Evolutionary conservation across 352 stramenopile genomes (phyloP), one percentile per base, ranked within the genome.

Genomic region (Phytophthora chlamydospora): DNA sequence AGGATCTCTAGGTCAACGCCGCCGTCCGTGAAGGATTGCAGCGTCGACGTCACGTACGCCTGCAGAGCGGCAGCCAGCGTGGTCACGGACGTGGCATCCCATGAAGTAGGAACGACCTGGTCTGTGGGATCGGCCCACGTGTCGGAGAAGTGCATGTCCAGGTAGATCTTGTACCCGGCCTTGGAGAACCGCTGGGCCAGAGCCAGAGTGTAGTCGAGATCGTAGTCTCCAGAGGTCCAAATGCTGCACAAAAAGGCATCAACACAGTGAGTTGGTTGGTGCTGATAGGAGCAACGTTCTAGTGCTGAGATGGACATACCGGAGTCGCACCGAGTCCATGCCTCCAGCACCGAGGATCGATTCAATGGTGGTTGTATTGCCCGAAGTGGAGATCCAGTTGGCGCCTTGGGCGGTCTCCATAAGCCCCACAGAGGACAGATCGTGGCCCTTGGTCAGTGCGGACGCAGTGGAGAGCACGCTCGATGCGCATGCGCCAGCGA

Each of bases 131-230:
- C 62, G 7, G 62, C 67, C 67, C 67, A 75, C 2, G 57, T 75
- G 32, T 72, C 62, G 4, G 67, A 75, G 62, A 75, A 75, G 33
- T 75, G 67, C 62, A 72, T 62, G 57, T 72, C 67, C 45, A 75
- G 47, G 42, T 69, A 75, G 38, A 75, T 72, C 21, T 61, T 68
- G 58, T 75, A 75, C 0, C 67, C 67, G 5, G 56, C 56, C 14
- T 66, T 74, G 3, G 44, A 71, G 61, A 71, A 74, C 0, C 66
- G 60, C 32, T 71, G 16, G 8, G 66, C 61, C n/a, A 68, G 35
- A 5, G 54, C 41, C 14, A 74, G 17, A 3, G 66, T 74, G 62
- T 74, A 63, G 27, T 47, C 41, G 14, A 70, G 40, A 10, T 62
- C 42, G 49, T 71, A 74, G 9, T 66, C 55, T 0, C 54, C 54